Conservation (phyloP, 352 stramenopile genomes). For the Phytophthora litchii region DNA sequence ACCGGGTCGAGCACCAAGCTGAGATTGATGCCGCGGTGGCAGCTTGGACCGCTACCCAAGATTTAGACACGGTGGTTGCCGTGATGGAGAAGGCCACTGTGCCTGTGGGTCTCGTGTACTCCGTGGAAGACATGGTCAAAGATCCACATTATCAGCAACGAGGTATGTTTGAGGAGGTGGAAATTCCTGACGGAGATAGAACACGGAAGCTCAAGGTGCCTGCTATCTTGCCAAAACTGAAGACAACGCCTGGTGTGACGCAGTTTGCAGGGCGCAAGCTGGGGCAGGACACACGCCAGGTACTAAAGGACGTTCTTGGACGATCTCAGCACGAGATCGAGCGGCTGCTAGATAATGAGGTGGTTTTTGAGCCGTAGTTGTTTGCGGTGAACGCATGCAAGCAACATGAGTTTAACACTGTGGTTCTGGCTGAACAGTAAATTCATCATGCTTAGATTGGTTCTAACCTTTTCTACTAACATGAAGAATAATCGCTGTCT, state of each 20-base stretch:
- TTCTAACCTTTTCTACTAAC: no score
- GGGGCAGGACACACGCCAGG: slow-evolving; percentile 70
- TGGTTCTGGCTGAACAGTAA: neutral
- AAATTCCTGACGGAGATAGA: slow-evolving; percentile 42
- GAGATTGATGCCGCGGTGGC: slow-evolving; percentile 71
- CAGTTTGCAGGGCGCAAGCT: slow-evolving; percentile 71
- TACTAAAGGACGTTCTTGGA: slow-evolving; percentile 60
- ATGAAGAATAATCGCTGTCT: slow-evolving; percentile 1
- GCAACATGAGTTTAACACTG: no score
- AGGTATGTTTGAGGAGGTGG: slow-evolving; percentile 76
- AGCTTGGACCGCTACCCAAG: slow-evolving; percentile 55
- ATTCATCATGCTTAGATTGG: neutral
- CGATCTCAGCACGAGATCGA: slow-evolving; percentile 63
- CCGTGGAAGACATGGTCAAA: slow-evolving; percentile 78
- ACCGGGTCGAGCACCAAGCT: slow-evolving; percentile 61
- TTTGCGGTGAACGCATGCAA: slow-evolving; percentile 1
- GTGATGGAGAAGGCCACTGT: slow-evolving; percentile 65
- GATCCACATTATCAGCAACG: slow-evolving; percentile 79
- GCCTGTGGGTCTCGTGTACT: slow-evolving; percentile 79
- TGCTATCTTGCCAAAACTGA: slow-evolving; percentile 80
- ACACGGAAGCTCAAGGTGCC: slow-evolving; percentile 62
- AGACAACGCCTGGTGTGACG: slow-evolving; percentile 61
- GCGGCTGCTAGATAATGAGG: slow-evolving; percentile 53
- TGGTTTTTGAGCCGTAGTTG: slow-evolving; percentile 69
- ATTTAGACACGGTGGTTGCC: slow-evolving; percentile 50